Base-by-base conservation (phyloP, 305 asterid species). In the Solanum hybrid region DNA sequence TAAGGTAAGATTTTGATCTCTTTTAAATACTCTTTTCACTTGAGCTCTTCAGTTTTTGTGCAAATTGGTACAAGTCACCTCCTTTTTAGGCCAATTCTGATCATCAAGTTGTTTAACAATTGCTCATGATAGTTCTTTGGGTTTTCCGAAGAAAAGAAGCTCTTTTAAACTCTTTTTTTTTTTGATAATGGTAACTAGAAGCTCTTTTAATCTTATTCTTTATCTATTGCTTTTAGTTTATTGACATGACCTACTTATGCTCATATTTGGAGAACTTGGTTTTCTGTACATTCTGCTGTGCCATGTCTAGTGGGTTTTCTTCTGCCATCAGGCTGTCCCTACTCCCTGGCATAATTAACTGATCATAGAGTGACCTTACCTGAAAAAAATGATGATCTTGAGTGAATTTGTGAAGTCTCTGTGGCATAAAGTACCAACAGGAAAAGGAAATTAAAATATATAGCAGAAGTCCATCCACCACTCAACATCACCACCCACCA, bases 1-100 rank as follows among this genome's bases (percentile, higher is more conserved):
- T 88, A 97, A 97, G 99, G 99, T 97, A 93, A 51, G 88, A 34
- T 40, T 17, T 72, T 19, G 29, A 42, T 75, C 87, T 71, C 82
- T 79, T 78, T 78, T 86, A 78, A 19, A 32, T 76, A 86, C 86
- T 86, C 73, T 87, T 88, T 66, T 75, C 82, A 81, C 15, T 89
- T 76, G 31, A 79, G 86, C 35, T 90, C 26, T 60, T 73, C 76
- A 78, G 84, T 91, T 78, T 89, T 86, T 51, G 37, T 22, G 75
- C 27, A 51, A 84, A 31, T 84, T 51, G 42, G 87, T 84, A 32
- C 42, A 19, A 31, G 38, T 45, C 38, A 45, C 72, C 87, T 42
- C 87, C 38, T 82, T 82, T 82, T 31, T 17, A 40, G 72, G 40
- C 37, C 72, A 19, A 29, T 82, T 82, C 27, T 45, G 72, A 82